Conservation (phyloP, 1,284 basidiomycete species). For the Ustilago crameri region DNA sequence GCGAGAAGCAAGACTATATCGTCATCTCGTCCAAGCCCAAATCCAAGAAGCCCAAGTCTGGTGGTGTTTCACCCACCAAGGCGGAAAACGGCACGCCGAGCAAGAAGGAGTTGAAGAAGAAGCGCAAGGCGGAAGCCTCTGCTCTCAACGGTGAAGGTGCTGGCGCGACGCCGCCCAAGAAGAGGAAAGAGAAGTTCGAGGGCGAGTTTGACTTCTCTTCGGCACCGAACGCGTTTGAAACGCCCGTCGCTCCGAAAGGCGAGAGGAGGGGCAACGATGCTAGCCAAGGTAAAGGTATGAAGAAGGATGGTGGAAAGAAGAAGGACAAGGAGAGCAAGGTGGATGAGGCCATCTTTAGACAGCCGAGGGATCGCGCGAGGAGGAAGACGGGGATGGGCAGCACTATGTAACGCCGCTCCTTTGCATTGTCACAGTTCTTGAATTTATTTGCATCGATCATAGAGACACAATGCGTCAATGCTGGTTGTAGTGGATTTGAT, state of each 20-base stretch:
- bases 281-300: no score
- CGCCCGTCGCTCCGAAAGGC: background rate
- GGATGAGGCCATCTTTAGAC: constrained; percentile 22
- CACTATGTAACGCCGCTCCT: constrained; percentile 21
- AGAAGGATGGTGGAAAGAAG: constrained; percentile 5
- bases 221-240: constrained; percentile 20
- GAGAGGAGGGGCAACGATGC: background rate
- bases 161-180: constrained; percentile 2
- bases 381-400: constrained; percentile 33
- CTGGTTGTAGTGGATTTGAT: no score
- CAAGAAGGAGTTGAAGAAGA: constrained; percentile 41
- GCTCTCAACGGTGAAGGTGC: background rate
- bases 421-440: background rate
- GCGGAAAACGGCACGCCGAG: background rate
- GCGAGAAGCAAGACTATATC: constrained; percentile 35
- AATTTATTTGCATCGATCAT: background rate
- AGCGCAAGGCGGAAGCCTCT: constrained; percentile 22
- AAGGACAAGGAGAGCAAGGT: constrained; percentile 1
- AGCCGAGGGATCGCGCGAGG: constrained; percentile 36
- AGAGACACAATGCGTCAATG: no score
- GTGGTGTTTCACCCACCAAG: background rate
- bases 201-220: constrained; percentile 36
- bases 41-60: constrained; percentile 12
- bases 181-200: constrained; percentile 29
- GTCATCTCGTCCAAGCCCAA: constrained; percentile 34